Conservation (phyloP, 1,284 basidiomycete genomes). For the Inonotus obliquus region DNA sequence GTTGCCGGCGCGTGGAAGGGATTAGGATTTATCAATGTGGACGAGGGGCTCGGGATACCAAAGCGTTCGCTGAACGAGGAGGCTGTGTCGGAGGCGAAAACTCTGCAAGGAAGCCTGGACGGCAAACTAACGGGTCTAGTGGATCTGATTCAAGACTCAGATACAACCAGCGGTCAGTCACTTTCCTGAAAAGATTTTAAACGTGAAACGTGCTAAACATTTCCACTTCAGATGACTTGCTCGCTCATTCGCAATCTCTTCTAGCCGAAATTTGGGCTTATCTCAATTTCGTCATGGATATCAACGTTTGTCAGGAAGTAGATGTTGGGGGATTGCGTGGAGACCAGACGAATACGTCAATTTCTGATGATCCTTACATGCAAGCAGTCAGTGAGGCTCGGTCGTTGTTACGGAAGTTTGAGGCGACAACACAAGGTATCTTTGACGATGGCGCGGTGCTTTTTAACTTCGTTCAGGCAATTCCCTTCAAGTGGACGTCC, state of each 20-base stretch:
- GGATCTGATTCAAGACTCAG: conserved; percentile 28
- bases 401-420: conserved; percentile 60
- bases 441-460: conserved; percentile 64
- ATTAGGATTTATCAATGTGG: conserved; percentile 66
- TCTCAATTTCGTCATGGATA: conserved; percentile 53
- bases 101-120: conserved; percentile 44
- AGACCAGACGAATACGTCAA: conserved; percentile 33
- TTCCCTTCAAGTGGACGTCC: conserved; percentile 35
- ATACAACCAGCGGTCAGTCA: conserved; percentile 10
- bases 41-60: conserved; percentile 45
- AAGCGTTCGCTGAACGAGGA: conserved; percentile 46
- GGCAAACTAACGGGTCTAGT: conserved; percentile 40
- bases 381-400: conserved; percentile 63
- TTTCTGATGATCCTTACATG: conserved; percentile 46
- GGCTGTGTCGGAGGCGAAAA: conserved; percentile 49
- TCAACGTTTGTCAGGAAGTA: conserved; percentile 72
- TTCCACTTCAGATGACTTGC: conserved; percentile 8
- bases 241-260: conserved; percentile 33
- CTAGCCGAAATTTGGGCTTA: conserved; percentile 52
- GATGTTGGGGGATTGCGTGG: conserved; percentile 69
- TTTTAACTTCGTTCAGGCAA: conserved; percentile 50
- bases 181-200: background rate
- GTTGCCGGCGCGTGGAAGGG: conserved; percentile 69
- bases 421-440: conserved; percentile 60
- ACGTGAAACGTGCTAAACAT: background rate